These are phyloP conservation scores for Xylaria scruposa DNA, from an alignment of 495 filamentous ascomycete genomes.

Conservation along the genomic window DNA sequence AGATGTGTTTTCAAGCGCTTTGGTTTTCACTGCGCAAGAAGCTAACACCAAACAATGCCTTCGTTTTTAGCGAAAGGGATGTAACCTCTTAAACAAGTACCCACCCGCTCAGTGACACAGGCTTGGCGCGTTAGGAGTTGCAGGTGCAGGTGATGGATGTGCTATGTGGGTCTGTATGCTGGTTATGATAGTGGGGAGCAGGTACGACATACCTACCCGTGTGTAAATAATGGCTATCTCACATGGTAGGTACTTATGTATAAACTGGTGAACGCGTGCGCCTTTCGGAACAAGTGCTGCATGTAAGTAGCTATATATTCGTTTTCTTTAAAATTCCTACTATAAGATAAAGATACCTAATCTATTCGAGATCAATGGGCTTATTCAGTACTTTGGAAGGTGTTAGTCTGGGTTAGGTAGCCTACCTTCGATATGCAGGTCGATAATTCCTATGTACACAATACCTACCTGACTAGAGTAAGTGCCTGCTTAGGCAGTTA, in stretches of 20 bases:
- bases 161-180: not conserved
- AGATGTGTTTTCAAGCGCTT: too few species aligned
- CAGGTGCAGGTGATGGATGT: slow-evolving; percentile 2
- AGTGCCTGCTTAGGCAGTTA: too few species aligned
- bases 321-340: too few species aligned
- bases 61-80: not conserved
- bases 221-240: too few species aligned
- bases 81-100: slow-evolving; percentile 20
- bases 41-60: not conserved
- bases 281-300: not conserved
- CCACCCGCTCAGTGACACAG: not conserved
- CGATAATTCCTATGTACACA: too few species aligned
- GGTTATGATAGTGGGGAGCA: not conserved
- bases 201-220: not conserved
- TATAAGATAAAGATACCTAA: too few species aligned
- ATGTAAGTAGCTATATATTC: not conserved
- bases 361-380: too few species aligned
- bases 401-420: not conserved
- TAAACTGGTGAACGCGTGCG: not conserved
- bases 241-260: not conserved
- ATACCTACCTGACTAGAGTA: too few species aligned
- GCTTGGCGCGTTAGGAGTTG: not conserved
- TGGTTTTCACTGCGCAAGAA: too few species aligned
- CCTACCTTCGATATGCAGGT: not conserved
- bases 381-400: too few species aligned